Evolutionary conservation across 768 basidiomycete species (phyloP), one percentile per base, ranked within the genome.

Genomic region (Russula emetica): DNA sequence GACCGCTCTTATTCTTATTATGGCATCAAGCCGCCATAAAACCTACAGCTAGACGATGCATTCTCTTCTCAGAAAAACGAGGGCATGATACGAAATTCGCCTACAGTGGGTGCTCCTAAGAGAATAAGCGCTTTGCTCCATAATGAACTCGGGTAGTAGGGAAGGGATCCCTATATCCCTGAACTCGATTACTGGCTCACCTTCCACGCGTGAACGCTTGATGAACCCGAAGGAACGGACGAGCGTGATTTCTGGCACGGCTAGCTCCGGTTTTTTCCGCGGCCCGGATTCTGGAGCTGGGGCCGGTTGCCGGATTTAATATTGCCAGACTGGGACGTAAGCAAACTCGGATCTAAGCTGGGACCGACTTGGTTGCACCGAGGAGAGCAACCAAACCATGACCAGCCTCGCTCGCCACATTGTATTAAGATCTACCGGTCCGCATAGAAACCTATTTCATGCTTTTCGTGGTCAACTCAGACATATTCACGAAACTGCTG

Each of bases 381-480:
- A 63, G 34, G 24, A 42, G 44, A 20, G 30, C 28, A 28, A n/a
- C n/a, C n/a, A n/a, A n/a, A 34, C 59, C 47, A 65, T 65, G 64
- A 49, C 40, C n/a, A 44, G 42, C 38, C 14, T 24, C n/a, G n/a
- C 56, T 58, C 62, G 38, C 50, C 36, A 5, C 13, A 51, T 50
- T 5, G 26, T 42, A 16, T 30, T 52, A n/a, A 45, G 30, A 45
- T 45, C 38, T 45, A 24, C 38, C 18, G 36, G 30, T 24, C 14
- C 8, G 13, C 40, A 42, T 10, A 65, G 50, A 24, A 20, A 5
- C 14, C 0, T 44, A 20, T 1, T 11, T 14, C n/a, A 3, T 47
- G 16, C 24, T 10, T n/a, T 24, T 20, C 24, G 30, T 55, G 28
- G 22, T 4, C 56, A 55, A 58, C 45, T 36, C 30, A 58, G 54